These are phyloP conservation scores for Curvularia lunata DNA, from an alignment of 2,329 filamentous ascomycete species.

Conservation along the genomic window DNA sequence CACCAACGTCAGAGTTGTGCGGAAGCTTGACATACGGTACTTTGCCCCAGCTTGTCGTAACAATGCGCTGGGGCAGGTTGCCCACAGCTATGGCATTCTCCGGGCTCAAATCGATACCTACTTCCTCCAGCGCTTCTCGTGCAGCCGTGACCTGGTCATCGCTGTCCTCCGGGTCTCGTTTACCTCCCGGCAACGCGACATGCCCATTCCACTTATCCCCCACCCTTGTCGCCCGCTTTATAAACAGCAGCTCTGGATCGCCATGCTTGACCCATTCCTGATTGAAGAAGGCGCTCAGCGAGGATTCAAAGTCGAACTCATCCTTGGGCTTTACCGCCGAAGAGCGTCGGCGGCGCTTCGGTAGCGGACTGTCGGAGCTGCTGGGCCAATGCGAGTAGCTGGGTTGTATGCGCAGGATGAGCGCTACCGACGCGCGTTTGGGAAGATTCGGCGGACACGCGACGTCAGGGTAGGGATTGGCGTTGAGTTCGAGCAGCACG, in stretches of 20 bases:
- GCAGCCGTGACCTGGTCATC: slow-evolving; percentile 68
- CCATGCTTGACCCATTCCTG: slow-evolving; percentile 70
- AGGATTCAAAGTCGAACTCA: slow-evolving; percentile 47
- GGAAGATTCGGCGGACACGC: slow-evolving; percentile 58
- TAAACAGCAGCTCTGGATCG: slow-evolving; percentile 72
- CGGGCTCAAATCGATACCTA: slow-evolving; percentile 65
- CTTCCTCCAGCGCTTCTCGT: slow-evolving; percentile 70
- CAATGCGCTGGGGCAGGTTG: slow-evolving; percentile 69
- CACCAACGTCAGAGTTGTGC: background rate
- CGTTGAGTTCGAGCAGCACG: slow-evolving; percentile 52
- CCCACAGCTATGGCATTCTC: slow-evolving; percentile 58
- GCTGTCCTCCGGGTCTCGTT: slow-evolving; percentile 68
- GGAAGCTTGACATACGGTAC: slow-evolving; percentile 58
- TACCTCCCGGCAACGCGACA: slow-evolving; percentile 71
- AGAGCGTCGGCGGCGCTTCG: slow-evolving; percentile 33
- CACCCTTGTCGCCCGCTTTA: slow-evolving; percentile 69
- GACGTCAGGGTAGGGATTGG: slow-evolving; percentile 57
- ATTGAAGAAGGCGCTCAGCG: slow-evolving; percentile 65
- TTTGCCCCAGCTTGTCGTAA: slow-evolving; percentile 71
- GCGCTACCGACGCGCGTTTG: slow-evolving; percentile 69
- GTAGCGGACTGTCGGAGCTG: slow-evolving; percentile 28
- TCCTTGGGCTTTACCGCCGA: slow-evolving; percentile 31
- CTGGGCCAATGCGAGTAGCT: slow-evolving; percentile 61
- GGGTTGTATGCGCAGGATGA: slow-evolving; percentile 68
- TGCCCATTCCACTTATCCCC: slow-evolving; percentile 74